Percentiles rank a stretch among this genome's conserved stretches.
These are phyloP conservation scores for Lagenidium giganteum DNA, from an alignment of 352 stramenopile species.

Conservation along the genomic window DNA sequence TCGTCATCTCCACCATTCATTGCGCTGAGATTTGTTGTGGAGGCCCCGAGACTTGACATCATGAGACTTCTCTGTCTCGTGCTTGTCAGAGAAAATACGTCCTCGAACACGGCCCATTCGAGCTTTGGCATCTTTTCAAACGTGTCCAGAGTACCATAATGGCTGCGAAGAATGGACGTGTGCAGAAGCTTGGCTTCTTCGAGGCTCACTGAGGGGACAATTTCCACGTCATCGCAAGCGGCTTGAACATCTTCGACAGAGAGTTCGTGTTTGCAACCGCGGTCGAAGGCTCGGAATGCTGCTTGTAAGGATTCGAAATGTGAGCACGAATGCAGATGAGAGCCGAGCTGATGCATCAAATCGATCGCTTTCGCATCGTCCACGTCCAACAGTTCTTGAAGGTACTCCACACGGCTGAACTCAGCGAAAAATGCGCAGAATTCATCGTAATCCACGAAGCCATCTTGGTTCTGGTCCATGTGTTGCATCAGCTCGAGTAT, in stretches of 20 bases:
- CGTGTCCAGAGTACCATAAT: slow-evolving; percentile 44
- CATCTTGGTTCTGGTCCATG: slow-evolving; percentile 88
- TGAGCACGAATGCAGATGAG: slow-evolving; percentile 28
- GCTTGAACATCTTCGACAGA: slow-evolving; percentile 41
- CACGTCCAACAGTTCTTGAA: slow-evolving; percentile 74
- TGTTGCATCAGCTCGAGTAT: slow-evolving; percentile 93
- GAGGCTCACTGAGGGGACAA: slow-evolving; percentile 42
- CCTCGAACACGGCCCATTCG: slow-evolving; percentile 71
- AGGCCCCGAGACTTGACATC: slow-evolving; percentile 56
- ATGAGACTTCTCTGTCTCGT: slow-evolving; percentile 54
- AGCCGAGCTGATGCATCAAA: slow-evolving; percentile 60
- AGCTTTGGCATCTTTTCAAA: slow-evolving; percentile 39
- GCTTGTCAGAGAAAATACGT: slow-evolving; percentile 71
- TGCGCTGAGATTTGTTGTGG: slow-evolving; percentile 46
- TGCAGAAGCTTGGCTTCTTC: slow-evolving; percentile 46
- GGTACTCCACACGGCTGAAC: slow-evolving; percentile 62
- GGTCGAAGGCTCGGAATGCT: slow-evolving; percentile 56
- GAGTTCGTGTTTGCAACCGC: slow-evolving; percentile 28
- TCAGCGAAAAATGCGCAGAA: slow-evolving; percentile 87
- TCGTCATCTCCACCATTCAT: slow-evolving; percentile 8
- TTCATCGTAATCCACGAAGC: slow-evolving; percentile 86
- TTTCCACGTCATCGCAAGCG: slow-evolving; percentile 39
- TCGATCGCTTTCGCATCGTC: slow-evolving; percentile 70
- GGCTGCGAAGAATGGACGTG: slow-evolving; percentile 58
- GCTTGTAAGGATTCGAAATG: slow-evolving; percentile 47